Percentiles rank a stretch among this genome's conserved stretches.
Evolutionary conservation across 345 rosid genomes (phyloP).

Genomic region (Nephelium lappaceum): DNA sequence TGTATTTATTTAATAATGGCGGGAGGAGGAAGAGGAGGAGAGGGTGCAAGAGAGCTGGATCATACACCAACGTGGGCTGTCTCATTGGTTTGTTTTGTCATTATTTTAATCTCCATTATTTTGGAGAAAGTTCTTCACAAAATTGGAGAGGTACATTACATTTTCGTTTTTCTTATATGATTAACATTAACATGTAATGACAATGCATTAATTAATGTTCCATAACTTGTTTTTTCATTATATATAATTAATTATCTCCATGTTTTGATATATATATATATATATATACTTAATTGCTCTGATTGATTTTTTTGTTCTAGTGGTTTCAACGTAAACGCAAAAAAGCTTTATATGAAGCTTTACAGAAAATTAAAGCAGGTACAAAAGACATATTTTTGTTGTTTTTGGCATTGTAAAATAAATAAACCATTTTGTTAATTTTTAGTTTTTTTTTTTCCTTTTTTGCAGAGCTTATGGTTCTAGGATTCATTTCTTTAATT

Average conservation of each 20-base stretch:
- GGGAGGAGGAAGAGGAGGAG: slow-evolving; percentile 39
- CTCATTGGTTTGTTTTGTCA: slow-evolving; percentile 66
- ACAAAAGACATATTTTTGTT: background rate
- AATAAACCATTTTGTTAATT: too few relatives aligned
- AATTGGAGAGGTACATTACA: slow-evolving; percentile 49
- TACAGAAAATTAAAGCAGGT: slow-evolving; percentile 84
- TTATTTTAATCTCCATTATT: slow-evolving; percentile 65
- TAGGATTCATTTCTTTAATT: slow-evolving; percentile 87
- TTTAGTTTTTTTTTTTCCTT: background rate
- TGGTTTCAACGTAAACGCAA: slow-evolving; percentile 49
- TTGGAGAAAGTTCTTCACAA: slow-evolving; percentile 68
- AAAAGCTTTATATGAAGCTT: slow-evolving; percentile 79
- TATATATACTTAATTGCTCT: too few relatives aligned
- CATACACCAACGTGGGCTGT: slow-evolving; percentile 98
- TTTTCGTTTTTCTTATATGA: background rate
- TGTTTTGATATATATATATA: too few relatives aligned
- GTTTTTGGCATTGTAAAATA: background rate
- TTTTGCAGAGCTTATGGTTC: slow-evolving; percentile 84
- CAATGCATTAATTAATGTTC: background rate
- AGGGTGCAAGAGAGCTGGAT: slow-evolving; percentile 73
- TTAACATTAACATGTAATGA: background rate
- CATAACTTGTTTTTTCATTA: too few relatives aligned
- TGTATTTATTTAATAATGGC: slow-evolving; percentile 39
- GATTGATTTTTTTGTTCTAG: slow-evolving; percentile 35
- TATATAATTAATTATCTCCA: too few relatives aligned